phyloP scores from a whole-genome alignment of 306 rosid species.

The Lathyrus sativus region DNA sequence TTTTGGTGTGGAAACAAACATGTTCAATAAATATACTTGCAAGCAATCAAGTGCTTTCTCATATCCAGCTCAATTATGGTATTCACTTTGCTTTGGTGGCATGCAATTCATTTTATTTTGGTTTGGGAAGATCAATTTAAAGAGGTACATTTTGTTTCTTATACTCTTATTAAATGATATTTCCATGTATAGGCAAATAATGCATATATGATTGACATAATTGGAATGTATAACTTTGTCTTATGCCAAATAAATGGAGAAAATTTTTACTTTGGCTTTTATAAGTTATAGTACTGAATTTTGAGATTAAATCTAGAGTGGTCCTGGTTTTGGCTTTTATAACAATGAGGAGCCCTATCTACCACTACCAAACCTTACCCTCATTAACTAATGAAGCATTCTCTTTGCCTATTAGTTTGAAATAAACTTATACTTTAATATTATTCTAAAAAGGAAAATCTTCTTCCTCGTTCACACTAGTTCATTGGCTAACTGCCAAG shows the following conservation, averaged over 20 bases:
- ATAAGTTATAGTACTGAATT: not conserved
- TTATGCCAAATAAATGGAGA: constrained; percentile 2
- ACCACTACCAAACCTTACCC: constrained; percentile 5
- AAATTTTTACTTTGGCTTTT: not conserved
- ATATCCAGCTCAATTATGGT: constrained; percentile 33
- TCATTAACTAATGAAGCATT: not conserved
- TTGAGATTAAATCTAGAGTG: not conserved
- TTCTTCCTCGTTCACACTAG: too few species aligned
- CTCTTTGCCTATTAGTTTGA: not conserved
- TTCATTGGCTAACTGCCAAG: too few species aligned
- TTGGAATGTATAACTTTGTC: constrained; percentile 33
- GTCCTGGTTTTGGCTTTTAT: constrained; percentile 31
- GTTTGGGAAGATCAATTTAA: too few species aligned
- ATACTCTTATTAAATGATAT: constrained; percentile 11
- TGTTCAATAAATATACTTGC: constrained; percentile 20
- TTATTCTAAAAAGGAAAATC: too few species aligned
- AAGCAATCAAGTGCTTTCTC: constrained; percentile 34
- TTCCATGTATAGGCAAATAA: constrained; percentile 14
- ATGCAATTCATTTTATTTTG: too few species aligned
- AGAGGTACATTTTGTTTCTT: not conserved
- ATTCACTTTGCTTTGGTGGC: constrained; percentile 29
- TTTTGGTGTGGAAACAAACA: constrained; percentile 19
- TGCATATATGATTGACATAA: not conserved
- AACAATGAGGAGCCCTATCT: constrained; percentile 8
- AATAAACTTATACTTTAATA: too few species aligned